Base-by-base conservation (phyloP, 1,284 basidiomycete genomes). In the Cutaneotrichosporon cyanovorans region DNA sequence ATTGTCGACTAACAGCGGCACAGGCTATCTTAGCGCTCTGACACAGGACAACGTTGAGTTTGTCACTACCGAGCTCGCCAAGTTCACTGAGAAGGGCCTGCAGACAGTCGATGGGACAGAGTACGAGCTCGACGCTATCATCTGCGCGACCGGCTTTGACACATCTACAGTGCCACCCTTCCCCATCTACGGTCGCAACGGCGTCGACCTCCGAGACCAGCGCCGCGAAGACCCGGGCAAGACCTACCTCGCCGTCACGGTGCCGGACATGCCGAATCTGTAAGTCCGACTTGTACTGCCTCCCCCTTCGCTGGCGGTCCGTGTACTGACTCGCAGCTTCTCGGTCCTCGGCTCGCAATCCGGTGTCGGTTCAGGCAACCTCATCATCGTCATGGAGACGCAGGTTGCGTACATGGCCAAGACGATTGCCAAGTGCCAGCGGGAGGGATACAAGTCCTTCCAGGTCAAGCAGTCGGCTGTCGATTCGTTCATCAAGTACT, bases 101-200 rank as follows among this genome's bases (percentile, higher is more conserved):
- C 44, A 52, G 14, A 56, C 58, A 20, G 40, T 45, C 31, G 36
- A 47, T 6, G 48, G 49, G 2, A 44, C 50, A 15, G 57, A 63
- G 42, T 51, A 45, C 21, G 54, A 60, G 42, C 49, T 63, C 16
- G 61, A 63, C 50, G 53, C 58, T 18, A 55, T 63, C 38, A 52
- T 62, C 35, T 63, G 61, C 46, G 61, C 61, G 5, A 63, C 61
- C 3, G 66, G 53, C n/a, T 68, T 63, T 50, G 59, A 66, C 56
- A 61, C 58, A 7, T 48, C 46, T 16, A 57, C 44, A 40, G 45
- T 53, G 2, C 66, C 66, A 18, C 51, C 61, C 1, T 60, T 63
- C 51, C 63, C 63, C 0, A 51, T 61, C 41, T 48, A 51, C 33
- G 52, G 50, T 37, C 21, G n/a, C 12, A 45, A 52, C 32, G 61